Base-by-base conservation (phyloP, 2,329 filamentous ascomycete species). In the Aspergillus glaucus region DNA sequence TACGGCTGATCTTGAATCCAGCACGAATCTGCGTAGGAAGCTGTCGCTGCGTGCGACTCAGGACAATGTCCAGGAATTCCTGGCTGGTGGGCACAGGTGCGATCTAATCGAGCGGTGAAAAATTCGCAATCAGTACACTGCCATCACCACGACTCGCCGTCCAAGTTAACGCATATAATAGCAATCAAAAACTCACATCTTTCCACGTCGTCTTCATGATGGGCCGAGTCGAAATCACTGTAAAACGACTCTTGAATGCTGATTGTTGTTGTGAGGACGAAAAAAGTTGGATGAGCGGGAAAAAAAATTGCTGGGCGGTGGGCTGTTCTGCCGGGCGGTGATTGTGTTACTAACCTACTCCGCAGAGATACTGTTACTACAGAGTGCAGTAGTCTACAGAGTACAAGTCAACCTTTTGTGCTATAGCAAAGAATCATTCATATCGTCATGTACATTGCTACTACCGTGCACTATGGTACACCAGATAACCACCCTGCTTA, bases 41-140 rank as follows among this genome's bases (percentile, higher is more conserved):
- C 54, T 92, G 85, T 66, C 92, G 81, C 79, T 97, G 92, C 4
- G 90, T 96, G 60, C 93, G 80, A 65, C 88, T 94, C 63, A 98
- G 81, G 57, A 97, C 91, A 69, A 98, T 96, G 73, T 98, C 93
- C 62, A 98, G 80, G 66, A 98, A 97, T 74, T 98, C 93, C 77
- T 94, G 86, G 70, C 86, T 86, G 63, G 88, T 94, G 50, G 92
- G 92, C 58, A 95, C 88, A 57, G 89, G 88, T 55, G 87, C 85
- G 62, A 94, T 94, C 66, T 74, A 61, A 57, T 57, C 54, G 56
- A 63, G 59, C 58, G 60, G 58, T 62, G 55, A 66, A 71, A 69
- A 59, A 63, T 61, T 67, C 69, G 55, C 50, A 57, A 44, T 32
- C 3, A 44, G 24, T 36, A 7, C 8, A 14, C 15, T 19, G 24